A percentile compares a stretch with the other conserved stretches of the same genome.
Conservation (phyloP, 2,329 filamentous ascomycete species). For the Hypomyces rosellus region DNA sequence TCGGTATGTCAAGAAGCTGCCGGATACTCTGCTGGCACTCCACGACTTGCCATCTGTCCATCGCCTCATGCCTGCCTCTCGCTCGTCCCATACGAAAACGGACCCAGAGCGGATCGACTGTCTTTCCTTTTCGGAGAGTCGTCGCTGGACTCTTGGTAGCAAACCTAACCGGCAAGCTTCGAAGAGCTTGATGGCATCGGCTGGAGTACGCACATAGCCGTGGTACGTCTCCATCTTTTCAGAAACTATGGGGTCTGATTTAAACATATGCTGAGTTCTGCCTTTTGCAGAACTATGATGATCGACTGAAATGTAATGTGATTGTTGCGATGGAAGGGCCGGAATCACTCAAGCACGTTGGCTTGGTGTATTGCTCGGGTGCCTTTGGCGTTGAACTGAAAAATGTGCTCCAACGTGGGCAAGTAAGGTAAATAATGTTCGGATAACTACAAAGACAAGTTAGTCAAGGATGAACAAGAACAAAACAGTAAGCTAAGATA, state of each 20-base stretch:
- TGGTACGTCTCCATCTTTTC: conserved; percentile 88
- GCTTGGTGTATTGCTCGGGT: conserved; percentile 6
- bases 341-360: conserved; percentile 6
- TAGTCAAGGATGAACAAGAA: background rate
- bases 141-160: conserved; percentile 83
- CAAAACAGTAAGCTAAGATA: background rate
- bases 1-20: conserved; percentile 93
- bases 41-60: conserved; percentile 99
- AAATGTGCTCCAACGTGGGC: conserved; percentile 1
- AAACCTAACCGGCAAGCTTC: conserved; percentile 89
- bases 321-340: background rate
- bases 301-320: background rate
- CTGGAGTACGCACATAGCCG: conserved; percentile 90
- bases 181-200: conserved; percentile 96
- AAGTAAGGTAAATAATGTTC: background rate
- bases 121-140: conserved; percentile 92
- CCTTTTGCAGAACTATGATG: background rate
- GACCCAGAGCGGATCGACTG: conserved; percentile 95
- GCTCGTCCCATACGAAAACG: conserved; percentile 99
- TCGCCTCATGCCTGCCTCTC: conserved; percentile 93
- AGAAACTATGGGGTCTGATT: conserved; percentile 9
- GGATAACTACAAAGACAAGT: conserved; percentile 2
- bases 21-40: conserved; percentile 95
- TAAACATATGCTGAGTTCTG: conserved; percentile 10
- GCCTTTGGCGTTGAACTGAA: background rate